These are phyloP conservation scores for Cryphonectria nitschkei DNA, from an alignment of 2,329 filamentous ascomycete genomes.

Conservation along the genomic window DNA sequence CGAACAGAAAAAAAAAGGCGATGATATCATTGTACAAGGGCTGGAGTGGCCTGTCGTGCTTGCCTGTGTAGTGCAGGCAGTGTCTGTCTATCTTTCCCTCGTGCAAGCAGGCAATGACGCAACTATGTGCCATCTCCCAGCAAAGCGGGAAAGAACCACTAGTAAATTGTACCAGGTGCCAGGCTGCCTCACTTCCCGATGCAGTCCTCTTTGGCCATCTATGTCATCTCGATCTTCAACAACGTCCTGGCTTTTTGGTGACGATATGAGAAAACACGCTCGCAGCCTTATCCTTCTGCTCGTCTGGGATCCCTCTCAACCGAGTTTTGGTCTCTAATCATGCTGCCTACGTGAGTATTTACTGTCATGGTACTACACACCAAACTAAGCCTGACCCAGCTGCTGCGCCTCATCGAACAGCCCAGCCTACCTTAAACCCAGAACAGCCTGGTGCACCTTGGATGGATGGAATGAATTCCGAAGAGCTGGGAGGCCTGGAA, in stretches of 20 bases:
- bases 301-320: neutral
- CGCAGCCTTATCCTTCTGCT: neutral
- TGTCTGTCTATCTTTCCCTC: constrained; percentile 5
- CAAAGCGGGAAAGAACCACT: neutral
- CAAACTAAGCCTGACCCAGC: neutral
- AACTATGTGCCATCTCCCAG: constrained; percentile 6
- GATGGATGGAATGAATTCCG: too few relatives aligned
- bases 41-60: neutral
- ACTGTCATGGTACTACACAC: neutral
- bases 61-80: neutral
- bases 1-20: constrained; percentile 2
- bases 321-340: neutral
- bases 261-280: neutral
- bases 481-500: neutral
- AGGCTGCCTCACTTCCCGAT: neutral
- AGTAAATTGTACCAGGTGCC: neutral
- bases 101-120: constrained; percentile 25
- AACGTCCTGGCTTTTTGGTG: neutral
- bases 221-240: neutral
- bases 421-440: neutral
- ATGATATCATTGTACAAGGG: constrained; percentile 28
- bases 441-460: neutral
- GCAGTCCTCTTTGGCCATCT: neutral
- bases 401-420: constrained; percentile 3
- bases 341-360: neutral